phyloP scores from a whole-genome alignment of 352 stramenopile genomes.

The Phytophthora pinifolia region DNA sequence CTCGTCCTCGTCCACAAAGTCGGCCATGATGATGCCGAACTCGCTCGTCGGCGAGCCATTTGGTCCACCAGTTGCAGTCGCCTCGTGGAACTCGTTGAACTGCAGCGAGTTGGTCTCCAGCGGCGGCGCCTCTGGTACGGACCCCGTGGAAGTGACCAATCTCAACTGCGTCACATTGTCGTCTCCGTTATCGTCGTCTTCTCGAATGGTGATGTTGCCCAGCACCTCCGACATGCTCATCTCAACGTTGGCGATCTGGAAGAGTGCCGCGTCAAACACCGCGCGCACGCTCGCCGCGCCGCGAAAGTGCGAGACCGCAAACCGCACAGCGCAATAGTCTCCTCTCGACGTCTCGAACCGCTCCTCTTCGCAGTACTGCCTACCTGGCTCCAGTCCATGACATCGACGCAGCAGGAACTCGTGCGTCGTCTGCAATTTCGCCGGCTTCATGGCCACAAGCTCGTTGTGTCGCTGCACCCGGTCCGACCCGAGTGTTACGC shows the following conservation, averaged over 20 bases:
- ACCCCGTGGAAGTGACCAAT: constrained; percentile 27
- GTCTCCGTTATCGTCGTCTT: constrained; percentile 38
- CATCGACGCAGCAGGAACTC: too few species aligned
- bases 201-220: constrained; percentile 48
- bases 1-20: constrained; percentile 46
- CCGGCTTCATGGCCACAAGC: too few species aligned
- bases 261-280: constrained; percentile 48
- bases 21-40: constrained; percentile 28
- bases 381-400: too few species aligned
- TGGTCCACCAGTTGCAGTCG: constrained; percentile 10
- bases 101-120: constrained; percentile 42
- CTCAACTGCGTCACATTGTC: constrained; percentile 35
- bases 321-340: constrained; percentile 47
- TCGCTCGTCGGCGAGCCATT: constrained; percentile 13
- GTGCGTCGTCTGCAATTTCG: too few species aligned
- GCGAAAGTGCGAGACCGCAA: constrained; percentile 48
- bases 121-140: constrained; percentile 13
- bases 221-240: constrained; percentile 50
- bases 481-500: too few species aligned
- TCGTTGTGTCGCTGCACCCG: too few species aligned
- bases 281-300: constrained; percentile 29
- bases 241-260: constrained; percentile 46
- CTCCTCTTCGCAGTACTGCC: too few species aligned
- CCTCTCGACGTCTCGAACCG: constrained; percentile 35
- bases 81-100: constrained; percentile 36